Evolutionary conservation across 192 early-diverging fungal species (phyloP).

Genomic region (Dimargaris verticillata): DNA sequence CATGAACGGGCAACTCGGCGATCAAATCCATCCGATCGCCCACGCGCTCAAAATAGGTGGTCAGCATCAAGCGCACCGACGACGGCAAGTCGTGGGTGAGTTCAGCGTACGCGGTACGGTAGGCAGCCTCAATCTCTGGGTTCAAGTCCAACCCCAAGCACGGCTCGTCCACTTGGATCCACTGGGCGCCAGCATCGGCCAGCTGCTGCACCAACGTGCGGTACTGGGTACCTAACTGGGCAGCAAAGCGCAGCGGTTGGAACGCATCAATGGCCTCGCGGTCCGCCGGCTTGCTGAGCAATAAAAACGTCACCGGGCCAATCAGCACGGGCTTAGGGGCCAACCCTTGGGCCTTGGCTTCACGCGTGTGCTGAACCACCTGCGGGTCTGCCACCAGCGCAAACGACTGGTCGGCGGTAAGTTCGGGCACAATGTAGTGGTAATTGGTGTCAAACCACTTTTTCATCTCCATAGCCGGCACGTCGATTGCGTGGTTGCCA

Average conservation of each 20-base stretch:
- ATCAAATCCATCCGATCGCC: constrained; percentile 54
- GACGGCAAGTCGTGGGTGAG: constrained; percentile 29
- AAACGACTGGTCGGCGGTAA: constrained; percentile 60
- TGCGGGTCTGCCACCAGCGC: constrained; percentile 41
- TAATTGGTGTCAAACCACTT: constrained; percentile 99
- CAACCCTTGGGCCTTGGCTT: constrained; percentile 84
- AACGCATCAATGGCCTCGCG: constrained; percentile 34
- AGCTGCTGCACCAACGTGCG: constrained; percentile 57
- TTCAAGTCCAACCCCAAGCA: constrained; percentile 46
- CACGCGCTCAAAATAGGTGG: constrained; percentile 88
- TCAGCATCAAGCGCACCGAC: constrained; percentile 54
- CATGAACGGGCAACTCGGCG: constrained; percentile 59
- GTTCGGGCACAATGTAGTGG: constrained; percentile 81
- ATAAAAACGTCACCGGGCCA: constrained; percentile 80
- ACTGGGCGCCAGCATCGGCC: constrained; percentile 56
- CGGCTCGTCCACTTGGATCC: constrained; percentile 79
- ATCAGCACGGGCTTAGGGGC: constrained; percentile 81
- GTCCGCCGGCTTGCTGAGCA: constrained; percentile 70
- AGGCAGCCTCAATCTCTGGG: constrained; percentile 31
- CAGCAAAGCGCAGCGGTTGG: constrained; percentile 57
- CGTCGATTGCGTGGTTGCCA: constrained; percentile 50
- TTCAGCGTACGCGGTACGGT: constrained; percentile 41
- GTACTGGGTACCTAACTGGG: constrained; percentile 67
- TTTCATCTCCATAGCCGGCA: constrained; percentile 96
- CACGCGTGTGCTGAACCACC: constrained; percentile 69